A percentile compares a stretch with the other conserved stretches of the same genome.
Conservation (phyloP, 306 rosid species). For the Mimosa bimucronata region DNA sequence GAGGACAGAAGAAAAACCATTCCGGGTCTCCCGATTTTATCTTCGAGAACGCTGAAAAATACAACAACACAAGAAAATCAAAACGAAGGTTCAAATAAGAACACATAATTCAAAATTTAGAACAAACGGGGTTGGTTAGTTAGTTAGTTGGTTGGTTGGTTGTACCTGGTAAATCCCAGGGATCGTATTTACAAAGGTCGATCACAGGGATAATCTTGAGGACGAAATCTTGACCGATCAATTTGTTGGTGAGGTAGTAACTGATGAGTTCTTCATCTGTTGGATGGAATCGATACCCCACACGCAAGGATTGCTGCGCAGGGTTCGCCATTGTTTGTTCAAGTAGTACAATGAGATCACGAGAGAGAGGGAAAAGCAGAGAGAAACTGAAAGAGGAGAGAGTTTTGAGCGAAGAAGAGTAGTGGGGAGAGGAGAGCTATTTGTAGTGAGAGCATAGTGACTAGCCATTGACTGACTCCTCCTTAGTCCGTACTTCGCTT, state of each 20-base stretch:
- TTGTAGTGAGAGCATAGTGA: neutral
- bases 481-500: neutral
- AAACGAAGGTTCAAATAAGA: neutral
- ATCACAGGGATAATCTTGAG: conserved; percentile 43
- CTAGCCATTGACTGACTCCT: neutral
- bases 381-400: neutral
- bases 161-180: conserved; percentile 62
- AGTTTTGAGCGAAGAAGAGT: neutral
- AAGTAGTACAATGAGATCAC: neutral
- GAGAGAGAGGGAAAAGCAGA: neutral
- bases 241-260: conserved; percentile 54
- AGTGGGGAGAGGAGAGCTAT: neutral
- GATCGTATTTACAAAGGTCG: conserved; percentile 57
- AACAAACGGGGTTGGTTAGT: neutral
- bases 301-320: conserved; percentile 16
- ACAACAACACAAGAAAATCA: neutral
- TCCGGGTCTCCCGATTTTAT: conserved; percentile 47
- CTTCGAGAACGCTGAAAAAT: conserved; percentile 34
- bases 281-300: conserved; percentile 70
- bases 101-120: neutral
- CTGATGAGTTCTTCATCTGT: conserved; percentile 66
- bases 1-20: conserved; percentile 68
- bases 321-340: conserved; percentile 20
- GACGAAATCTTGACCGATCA: conserved; percentile 22
- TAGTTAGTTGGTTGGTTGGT: too few relatives aligned